Percentiles rank a stretch among this genome's conserved stretches.
These are phyloP conservation scores for Tylopilus sp. DNA, from an alignment of 768 basidiomycete species.

Conservation along the genomic window DNA sequence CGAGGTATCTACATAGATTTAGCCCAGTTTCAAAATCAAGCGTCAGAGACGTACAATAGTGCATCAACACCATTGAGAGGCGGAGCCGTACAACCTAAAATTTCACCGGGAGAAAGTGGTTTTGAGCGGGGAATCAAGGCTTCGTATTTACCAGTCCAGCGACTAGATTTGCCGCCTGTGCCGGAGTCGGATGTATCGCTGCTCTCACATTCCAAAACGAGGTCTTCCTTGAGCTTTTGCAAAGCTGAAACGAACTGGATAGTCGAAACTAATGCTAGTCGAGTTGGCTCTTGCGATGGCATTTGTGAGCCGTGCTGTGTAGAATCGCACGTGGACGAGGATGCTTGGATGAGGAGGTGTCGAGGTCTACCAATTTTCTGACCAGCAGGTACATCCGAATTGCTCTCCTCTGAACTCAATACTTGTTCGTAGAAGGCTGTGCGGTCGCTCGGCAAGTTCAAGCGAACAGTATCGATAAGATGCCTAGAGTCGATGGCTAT, in stretches of 20 bases:
- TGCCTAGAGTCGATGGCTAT: conserved; percentile 89
- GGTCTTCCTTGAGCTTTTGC: conserved; percentile 79
- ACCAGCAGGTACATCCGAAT: conserved; percentile 47
- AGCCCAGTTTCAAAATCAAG: not conserved
- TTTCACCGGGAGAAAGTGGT: conserved; percentile 94
- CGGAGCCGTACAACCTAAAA: conserved; percentile 95
- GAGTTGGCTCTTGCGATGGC: conserved; percentile 42
- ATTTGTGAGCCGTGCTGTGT: conserved; percentile 12
- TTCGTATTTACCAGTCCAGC: conserved; percentile 68
- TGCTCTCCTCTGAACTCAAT: conserved; percentile 50
- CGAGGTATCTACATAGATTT: conserved; percentile 71
- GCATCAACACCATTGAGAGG: conserved; percentile 78
- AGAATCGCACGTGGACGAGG: conserved; percentile 2
- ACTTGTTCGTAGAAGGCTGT: conserved; percentile 61
- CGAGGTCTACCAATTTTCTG: conserved; percentile 35
- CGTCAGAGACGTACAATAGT: conserved; percentile 60
- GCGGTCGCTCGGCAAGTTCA: conserved; percentile 84
- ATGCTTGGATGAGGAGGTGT: conserved; percentile 62
- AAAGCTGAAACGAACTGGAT: conserved; percentile 97
- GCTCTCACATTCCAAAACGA: conserved; percentile 42
- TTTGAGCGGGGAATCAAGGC: conserved; percentile 79
- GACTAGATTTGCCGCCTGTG: conserved; percentile 9
- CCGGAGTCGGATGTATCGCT: not conserved
- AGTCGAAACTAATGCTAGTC: conserved; percentile 90
- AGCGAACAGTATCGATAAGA: conserved; percentile 76